phyloP scores from a whole-genome alignment of 495 filamentous ascomycete species.

The Annulohypoxylon maeteangense region DNA sequence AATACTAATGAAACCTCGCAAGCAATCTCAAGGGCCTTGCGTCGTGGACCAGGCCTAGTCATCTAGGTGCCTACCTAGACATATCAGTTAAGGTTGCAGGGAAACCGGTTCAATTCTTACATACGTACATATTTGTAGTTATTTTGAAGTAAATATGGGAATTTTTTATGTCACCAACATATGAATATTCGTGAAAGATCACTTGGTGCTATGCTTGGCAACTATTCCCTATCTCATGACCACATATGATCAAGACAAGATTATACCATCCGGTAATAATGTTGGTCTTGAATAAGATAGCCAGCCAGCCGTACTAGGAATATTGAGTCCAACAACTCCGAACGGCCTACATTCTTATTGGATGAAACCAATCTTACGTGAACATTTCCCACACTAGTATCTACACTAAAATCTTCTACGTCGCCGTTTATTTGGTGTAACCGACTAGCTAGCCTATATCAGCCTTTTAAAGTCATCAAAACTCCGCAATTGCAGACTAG shows the following conservation, averaged over 20 bases:
- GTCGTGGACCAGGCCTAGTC: conserved; percentile 9
- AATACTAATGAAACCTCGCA: conserved; percentile 17
- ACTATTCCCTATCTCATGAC: neutral
- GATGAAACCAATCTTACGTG: neutral
- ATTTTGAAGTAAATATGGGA: neutral
- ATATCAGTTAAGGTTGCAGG: neutral
- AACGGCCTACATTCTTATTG: neutral
- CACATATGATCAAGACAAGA: neutral
- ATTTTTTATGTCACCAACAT: neutral
- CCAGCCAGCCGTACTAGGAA: neutral
- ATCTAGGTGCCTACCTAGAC: too few species aligned
- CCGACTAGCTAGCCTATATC: neutral
- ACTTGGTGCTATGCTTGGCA: neutral
- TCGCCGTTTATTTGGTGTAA: neutral
- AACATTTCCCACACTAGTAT: neutral
- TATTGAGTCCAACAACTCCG: neutral
- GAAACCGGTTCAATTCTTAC: neutral
- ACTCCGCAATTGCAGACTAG: neutral
- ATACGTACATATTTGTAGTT: neutral
- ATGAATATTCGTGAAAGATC: neutral
- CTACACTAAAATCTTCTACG: neutral
- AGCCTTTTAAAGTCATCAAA: neutral
- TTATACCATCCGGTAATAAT: neutral
- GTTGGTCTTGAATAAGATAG: neutral
- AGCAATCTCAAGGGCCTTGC: neutral